These are phyloP conservation scores for Dorcoceras hygrometricum DNA, from an alignment of 257 asterid genomes.

Conservation along the genomic window DNA sequence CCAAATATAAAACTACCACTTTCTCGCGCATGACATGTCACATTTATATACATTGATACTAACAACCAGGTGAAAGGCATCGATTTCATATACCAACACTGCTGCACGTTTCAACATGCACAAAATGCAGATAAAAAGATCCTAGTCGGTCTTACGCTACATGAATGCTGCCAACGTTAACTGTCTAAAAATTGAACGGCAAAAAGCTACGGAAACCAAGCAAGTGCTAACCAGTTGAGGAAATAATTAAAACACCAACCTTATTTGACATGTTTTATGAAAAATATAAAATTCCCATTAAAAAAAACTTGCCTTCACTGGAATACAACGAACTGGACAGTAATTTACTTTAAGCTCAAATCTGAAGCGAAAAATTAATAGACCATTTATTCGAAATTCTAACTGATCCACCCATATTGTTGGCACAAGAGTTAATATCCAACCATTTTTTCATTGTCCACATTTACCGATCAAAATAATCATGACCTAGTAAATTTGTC, in stretches of 20 bases:
- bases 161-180: background rate
- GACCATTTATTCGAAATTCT: background rate
- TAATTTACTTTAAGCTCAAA: background rate
- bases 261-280: too few relatives aligned
- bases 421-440: background rate
- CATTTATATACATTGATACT: conserved; percentile 2
- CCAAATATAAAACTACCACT: conserved; percentile 1
- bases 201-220: background rate
- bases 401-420: background rate
- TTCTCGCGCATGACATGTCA: conserved; percentile 9
- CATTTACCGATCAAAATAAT: background rate
- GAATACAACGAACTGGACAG: background rate
- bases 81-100: background rate
- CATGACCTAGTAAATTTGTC: too few relatives aligned
- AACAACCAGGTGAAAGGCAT: conserved; percentile 20
- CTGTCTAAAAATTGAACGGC: background rate
- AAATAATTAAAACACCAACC: background rate
- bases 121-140: background rate
- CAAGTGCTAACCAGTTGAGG: background rate
- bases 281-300: too few relatives aligned
- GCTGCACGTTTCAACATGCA: background rate
- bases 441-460: background rate
- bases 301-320: background rate
- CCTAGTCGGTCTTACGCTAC: background rate
- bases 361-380: too few relatives aligned